Evolutionary conservation across 306 rosid species (phyloP).

Genomic region (Sesbania bispinosa): DNA sequence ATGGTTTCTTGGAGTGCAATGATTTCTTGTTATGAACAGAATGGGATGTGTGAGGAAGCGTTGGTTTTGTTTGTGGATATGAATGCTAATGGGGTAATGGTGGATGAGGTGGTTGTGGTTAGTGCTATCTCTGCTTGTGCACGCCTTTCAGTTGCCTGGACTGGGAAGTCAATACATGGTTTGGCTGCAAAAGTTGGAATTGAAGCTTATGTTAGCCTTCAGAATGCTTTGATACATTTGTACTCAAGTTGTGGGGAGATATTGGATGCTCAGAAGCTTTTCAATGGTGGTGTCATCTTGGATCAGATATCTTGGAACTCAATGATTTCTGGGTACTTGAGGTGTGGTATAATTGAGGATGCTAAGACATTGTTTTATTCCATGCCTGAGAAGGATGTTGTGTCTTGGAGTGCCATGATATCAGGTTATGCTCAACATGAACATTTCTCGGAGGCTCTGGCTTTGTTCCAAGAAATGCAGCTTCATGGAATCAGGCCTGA

Average conservation of each 20-base stretch:
- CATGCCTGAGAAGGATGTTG: slow-evolving; percentile 68
- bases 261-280: slow-evolving; percentile 50
- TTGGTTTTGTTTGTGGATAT: slow-evolving; percentile 54
- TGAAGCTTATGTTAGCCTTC: slow-evolving; percentile 64
- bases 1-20: slow-evolving; percentile 84
- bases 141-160: slow-evolving; percentile 16
- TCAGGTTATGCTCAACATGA: slow-evolving; percentile 68
- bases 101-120: slow-evolving; percentile 78
- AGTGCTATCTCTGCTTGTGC: slow-evolving; percentile 66
- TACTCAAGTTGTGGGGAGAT: slow-evolving; percentile 60
- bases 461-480: slow-evolving; percentile 72
- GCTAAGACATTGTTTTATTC: slow-evolving; percentile 58
- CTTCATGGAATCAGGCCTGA: slow-evolving; percentile 53
- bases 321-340: slow-evolving; percentile 76
- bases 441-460: slow-evolving; percentile 57
- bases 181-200: slow-evolving; percentile 61
- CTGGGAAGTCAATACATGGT: slow-evolving; percentile 57
- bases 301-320: slow-evolving; percentile 88
- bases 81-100: slow-evolving; percentile 42
- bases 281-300: slow-evolving; percentile 43
- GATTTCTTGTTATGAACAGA: slow-evolving; percentile 71
- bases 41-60: slow-evolving; percentile 57
- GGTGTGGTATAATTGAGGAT: slow-evolving; percentile 50
- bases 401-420: slow-evolving; percentile 86
- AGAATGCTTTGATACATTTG: slow-evolving; percentile 69